These are phyloP conservation scores for Amesomyces nigricolor DNA, from an alignment of 2,329 filamentous ascomycete species.

Conservation along the genomic window DNA sequence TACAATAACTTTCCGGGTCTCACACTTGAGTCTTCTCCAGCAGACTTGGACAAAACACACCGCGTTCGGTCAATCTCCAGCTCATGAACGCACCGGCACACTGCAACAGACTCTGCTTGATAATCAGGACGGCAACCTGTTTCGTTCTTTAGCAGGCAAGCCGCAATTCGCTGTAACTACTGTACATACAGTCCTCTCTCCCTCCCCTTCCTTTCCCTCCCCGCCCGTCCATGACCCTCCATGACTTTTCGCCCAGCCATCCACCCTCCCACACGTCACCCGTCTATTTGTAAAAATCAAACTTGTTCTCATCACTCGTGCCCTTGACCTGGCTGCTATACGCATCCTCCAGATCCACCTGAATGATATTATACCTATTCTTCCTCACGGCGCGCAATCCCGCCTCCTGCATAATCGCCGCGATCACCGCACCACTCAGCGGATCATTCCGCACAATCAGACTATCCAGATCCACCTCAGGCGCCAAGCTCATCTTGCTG, in stretches of 20 bases:
- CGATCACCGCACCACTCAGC: constrained; percentile 89
- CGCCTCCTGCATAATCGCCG: constrained; percentile 98
- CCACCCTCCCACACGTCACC: neutral
- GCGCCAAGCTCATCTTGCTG: constrained; percentile 91
- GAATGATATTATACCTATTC: constrained; percentile 99
- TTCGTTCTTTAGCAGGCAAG: constrained; percentile 5
- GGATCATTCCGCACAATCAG: constrained; percentile 96
- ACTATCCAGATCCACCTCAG: constrained; percentile 93
- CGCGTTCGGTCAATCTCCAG: neutral
- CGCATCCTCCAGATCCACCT: constrained; percentile 91
- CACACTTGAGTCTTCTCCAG: too few relatives aligned
- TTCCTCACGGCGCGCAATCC: constrained; percentile 90
- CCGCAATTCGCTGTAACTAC: neutral
- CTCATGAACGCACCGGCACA: too few relatives aligned
- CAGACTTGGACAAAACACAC: neutral
- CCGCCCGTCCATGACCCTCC: neutral
- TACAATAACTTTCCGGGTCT: too few relatives aligned
- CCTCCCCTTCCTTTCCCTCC: neutral
- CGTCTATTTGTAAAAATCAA: constrained; percentile 83
- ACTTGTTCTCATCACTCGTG: constrained; percentile 61
- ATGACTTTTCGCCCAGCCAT: neutral
- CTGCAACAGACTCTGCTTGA: neutral
- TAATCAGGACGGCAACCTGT: neutral
- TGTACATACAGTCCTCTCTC: neutral
- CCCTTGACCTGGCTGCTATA: constrained; percentile 96